Conservation (phyloP, 495 filamentous ascomycete genomes). For the Trichocladium uniseriatum region DNA sequence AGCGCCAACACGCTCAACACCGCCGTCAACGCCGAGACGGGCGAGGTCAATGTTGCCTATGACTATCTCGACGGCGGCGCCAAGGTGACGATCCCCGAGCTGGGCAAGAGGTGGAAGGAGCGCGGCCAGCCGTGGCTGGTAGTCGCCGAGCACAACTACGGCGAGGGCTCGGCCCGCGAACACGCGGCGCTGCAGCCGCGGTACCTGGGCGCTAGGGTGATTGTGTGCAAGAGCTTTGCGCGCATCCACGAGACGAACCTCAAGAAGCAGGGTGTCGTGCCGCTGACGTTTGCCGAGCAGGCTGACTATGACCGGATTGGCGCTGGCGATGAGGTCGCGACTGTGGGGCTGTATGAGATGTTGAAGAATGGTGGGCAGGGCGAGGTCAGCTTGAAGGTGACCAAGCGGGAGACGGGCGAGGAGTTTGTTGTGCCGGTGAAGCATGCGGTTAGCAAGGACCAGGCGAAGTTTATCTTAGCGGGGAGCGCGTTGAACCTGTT, state of each 20-base stretch:
- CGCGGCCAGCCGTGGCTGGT: constrained; percentile 73
- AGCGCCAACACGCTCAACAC: constrained; percentile 92
- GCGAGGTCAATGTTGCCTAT: constrained; percentile 84
- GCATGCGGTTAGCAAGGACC: constrained; percentile 79
- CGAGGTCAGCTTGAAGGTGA: constrained; percentile 59
- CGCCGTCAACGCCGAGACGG: constrained; percentile 82
- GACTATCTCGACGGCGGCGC: constrained; percentile 55
- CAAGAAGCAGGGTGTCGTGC: constrained; percentile 97
- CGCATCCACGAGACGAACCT: constrained; percentile 98
- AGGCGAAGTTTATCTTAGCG: constrained; percentile 82
- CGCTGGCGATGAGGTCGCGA: constrained; percentile 72
- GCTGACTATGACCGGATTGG: constrained; percentile 77
- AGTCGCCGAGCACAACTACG: constrained; percentile 96
- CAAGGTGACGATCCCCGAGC: constrained; percentile 64
- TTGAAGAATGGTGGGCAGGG: constrained; percentile 69
- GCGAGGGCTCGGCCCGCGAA: constrained; percentile 88
- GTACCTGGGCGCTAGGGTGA: constrained; percentile 80
- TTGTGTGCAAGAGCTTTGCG: constrained; percentile 86
- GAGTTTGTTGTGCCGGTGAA: constrained; percentile 51
- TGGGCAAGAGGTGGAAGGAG: constrained; percentile 72
- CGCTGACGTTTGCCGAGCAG: constrained; percentile 77
- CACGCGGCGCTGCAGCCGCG: constrained; percentile 95
- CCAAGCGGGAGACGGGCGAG: constrained; percentile 52
- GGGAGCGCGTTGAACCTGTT: constrained; percentile 90
- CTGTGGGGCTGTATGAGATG: constrained; percentile 74